Percentiles rank a stretch among this genome's conserved stretches.
phyloP scores from a whole-genome alignment of 768 basidiomycete genomes.

The Auriculariales sp. region DNA sequence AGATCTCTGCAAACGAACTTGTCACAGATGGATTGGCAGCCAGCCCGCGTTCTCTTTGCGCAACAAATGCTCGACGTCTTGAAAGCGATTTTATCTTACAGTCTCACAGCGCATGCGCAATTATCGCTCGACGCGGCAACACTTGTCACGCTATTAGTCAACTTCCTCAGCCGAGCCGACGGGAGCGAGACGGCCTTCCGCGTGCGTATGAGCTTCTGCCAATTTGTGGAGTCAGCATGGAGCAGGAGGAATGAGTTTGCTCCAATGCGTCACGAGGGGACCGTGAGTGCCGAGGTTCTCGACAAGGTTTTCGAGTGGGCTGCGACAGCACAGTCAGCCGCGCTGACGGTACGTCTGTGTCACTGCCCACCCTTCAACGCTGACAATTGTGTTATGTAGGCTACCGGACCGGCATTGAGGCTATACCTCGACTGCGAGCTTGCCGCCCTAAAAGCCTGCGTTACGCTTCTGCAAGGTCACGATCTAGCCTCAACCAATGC shows the following conservation, averaged over 20 bases:
- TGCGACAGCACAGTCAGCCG: conserved; percentile 30
- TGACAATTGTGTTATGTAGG: too few species aligned
- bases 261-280: conserved; percentile 52
- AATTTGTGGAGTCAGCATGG: conserved; percentile 53
- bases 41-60: conserved; percentile 35
- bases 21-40: background rate
- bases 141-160: conserved; percentile 32
- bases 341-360: conserved; percentile 28
- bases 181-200: conserved; percentile 36
- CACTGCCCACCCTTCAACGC: too few species aligned
- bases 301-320: conserved; percentile 74
- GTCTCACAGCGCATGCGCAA: conserved; percentile 26
- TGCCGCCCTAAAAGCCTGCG: conserved; percentile 53
- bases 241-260: conserved; percentile 43
- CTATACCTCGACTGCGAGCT: conserved; percentile 26
- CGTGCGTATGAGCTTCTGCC: conserved; percentile 63
- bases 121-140: conserved; percentile 10
- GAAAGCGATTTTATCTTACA: conserved; percentile 62
- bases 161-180: conserved; percentile 48
- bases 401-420: too few species aligned
- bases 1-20: background rate
- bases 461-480: conserved; percentile 47
- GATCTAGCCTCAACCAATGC: background rate
- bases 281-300: conserved; percentile 52
- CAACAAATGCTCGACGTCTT: conserved; percentile 57